Evolutionary conservation across 768 basidiomycete genomes (phyloP), one percentile per base, ranked within the genome.

Genomic region (Tulasnella sp.): DNA sequence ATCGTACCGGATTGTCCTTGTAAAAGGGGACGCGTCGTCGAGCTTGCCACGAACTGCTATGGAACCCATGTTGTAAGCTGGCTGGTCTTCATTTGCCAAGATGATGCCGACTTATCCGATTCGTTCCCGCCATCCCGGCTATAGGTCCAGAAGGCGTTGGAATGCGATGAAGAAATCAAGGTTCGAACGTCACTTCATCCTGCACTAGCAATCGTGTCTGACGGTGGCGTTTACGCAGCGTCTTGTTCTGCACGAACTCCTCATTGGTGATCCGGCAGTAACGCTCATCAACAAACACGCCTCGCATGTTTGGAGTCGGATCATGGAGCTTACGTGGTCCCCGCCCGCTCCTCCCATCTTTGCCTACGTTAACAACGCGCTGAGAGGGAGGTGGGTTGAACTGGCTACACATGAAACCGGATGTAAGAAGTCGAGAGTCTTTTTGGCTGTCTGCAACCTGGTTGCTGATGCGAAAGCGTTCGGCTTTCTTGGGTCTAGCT

Each of bases 351-450:
- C 94, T 36, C 94, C 94, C 3, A 95, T 96, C 83, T 96, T 96
- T 83, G 90, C 92, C 2, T 94, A 94, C 80, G 94, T 96, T 82
- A 95, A 96, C 85, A 93, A 92, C 82, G 93, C 94, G 0, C 86
- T 96, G 81, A 93, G 93, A 82, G 94, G 94, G 27, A 94, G 94
- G 83, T 95, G 94, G 94, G 94, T 94, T 0, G 89, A 93, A 14
- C 88, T 96, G 68, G 94, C 94, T 16, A 96, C 94, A 83, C 94
- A 96, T 83, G 94, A 96, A 85, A 96, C 94, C 0, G 94, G 94
- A 10, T 95, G 94, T 94, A 83, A 80, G 85, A 75, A 18, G 9
- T 18, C 5, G 24, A 2, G 16, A 44, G 14, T 40, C 10, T 16
- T 1, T 2, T 4, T 31, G 24, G 27, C 27, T 81, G 24, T 10